Base-by-base conservation (phyloP, 192 early-diverging fungal genomes). In the Coemansia sp. region DNA sequence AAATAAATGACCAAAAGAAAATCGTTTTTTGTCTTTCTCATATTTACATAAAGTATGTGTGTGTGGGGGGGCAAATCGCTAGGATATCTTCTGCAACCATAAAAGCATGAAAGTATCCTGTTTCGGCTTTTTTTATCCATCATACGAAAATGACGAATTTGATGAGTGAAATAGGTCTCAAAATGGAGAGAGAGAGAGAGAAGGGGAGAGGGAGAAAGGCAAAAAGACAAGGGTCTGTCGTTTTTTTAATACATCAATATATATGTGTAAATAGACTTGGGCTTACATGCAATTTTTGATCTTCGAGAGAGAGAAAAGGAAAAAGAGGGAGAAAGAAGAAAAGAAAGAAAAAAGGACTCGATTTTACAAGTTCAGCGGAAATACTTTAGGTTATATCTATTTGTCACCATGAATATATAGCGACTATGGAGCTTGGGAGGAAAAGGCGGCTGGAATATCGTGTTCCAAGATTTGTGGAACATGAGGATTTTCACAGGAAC, bases 281-380 rank as follows among this genome's bases (percentile, higher is more conserved):
- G 48, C 48, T 50, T 50, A 50, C 48, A n/a, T 16, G 48, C 11
- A 50, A 50, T 50, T 50, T n/a, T n/a, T 50, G 17, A n/a, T 50
- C 17, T 12, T 45, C 13, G 1, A 12, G 10, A 45, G 43, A 8
- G 13, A 45, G 7, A 12, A 8, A 13, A 45, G 43, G 1, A 45
- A 13, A 13, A 45, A 45, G 4, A 4, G 43, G 43, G 4, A 45
- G 43, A 43, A n/a, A n/a, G n/a, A n/a, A n/a, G 43, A 45, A 45
- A 13, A 45, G 48, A 50, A 50, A 4, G 1, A 50, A n/a, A 50
- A n/a, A 6, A n/a, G 10, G 5, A 50, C 5, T 49, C n/a, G 3
- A 50, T 7, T n/a, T n/a, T n/a, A 12, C 2, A 50, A 50, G 17
- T 45, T 13, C 43, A 45, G 25, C 25, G 25, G 25, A 25, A 25